A percentile compares a stretch with the other conserved stretches of the same genome.
phyloP scores from a whole-genome alignment of 1,139 yeast species.

The Candida mesenterica region DNA sequence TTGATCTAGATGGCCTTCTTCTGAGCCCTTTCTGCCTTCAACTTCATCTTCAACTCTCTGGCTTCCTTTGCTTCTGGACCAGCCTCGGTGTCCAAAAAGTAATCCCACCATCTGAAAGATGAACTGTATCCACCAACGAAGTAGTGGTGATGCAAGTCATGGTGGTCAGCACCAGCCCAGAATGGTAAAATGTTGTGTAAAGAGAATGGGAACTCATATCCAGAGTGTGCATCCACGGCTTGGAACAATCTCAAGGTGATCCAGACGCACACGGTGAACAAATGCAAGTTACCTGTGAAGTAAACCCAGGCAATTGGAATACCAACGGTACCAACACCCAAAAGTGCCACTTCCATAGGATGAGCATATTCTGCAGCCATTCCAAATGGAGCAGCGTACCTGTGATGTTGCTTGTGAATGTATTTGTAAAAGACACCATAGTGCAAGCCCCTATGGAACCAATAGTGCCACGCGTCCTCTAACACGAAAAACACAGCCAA shows the following conservation, averaged over 20 bases:
- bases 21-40: slow-evolving; percentile 29
- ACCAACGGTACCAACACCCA: slow-evolving; percentile 50
- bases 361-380: slow-evolving; percentile 51
- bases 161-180: slow-evolving; percentile 55
- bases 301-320: slow-evolving; percentile 44
- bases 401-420: slow-evolving; percentile 49
- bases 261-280: slow-evolving; percentile 45
- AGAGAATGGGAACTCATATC: slow-evolving; percentile 51
- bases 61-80: slow-evolving; percentile 42
- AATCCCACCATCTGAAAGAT: slow-evolving; percentile 51
- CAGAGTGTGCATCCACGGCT: slow-evolving; percentile 50
- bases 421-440: slow-evolving; percentile 47
- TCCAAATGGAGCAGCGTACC: slow-evolving; percentile 51
- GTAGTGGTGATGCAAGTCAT: slow-evolving; percentile 48
- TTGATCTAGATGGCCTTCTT: slow-evolving; percentile 17
- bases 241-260: slow-evolving; percentile 44
- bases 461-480: slow-evolving; percentile 50
- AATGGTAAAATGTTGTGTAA: slow-evolving; percentile 45
- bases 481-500: slow-evolving; percentile 40
- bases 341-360: slow-evolving; percentile 45
- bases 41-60: slow-evolving; percentile 36
- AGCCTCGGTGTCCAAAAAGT: slow-evolving; percentile 41
- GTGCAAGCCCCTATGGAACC: slow-evolving; percentile 47
- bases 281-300: slow-evolving; percentile 38
- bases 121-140: slow-evolving; percentile 47